Base-by-base conservation (phyloP, 352 stramenopile genomes). In the Phytophthora pini region DNA sequence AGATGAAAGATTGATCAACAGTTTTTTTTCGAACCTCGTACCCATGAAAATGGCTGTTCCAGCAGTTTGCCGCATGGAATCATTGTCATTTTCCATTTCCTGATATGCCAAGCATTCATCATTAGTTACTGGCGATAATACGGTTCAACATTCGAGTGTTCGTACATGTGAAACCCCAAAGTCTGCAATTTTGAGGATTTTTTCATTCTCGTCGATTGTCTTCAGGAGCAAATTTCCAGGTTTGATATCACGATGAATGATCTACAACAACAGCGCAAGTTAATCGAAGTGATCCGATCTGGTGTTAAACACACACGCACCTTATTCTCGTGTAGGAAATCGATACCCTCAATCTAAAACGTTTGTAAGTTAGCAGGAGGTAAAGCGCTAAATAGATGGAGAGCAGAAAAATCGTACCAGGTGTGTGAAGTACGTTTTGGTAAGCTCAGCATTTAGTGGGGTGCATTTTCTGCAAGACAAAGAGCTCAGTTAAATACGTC, bases 191-290 rank as follows among this genome's bases (percentile, higher is more conserved):
- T 93, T 94, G 29, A 94, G 74, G n/a, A 92, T 74, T 32, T 74
- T 70, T 50, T 89, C 84, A 38, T 77, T 69, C 22, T 89, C 74
- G 11, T 80, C 79, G 2, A 73, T 44, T 8, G 70, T 79, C 56
- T 89, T 91, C 26, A 93, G 72, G 20, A 94, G 63, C 54, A 94
- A 65, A 29, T 94, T 93, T 5, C 86, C 84, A 13, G 86, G 86
- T 24, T 94, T 94, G 57, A 94, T 93, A 43, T 94, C 86, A 8
- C 86, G 82, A 56, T 94, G 86, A 50, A 94, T 90, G 53, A 94
- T 82, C 80, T 91, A 50, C 15, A 0, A 3, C 3, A 15, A 17
- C 15, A n/a, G 7, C 31, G 7, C 43, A 27, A 32, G 24, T 36
- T 36, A 50, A 32, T 10, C 15, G n/a, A 26, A 3, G 2, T 27